Evolutionary conservation across 2,329 filamentous ascomycete species (phyloP).

Genomic region (Fonsecaea pugnacius): DNA sequence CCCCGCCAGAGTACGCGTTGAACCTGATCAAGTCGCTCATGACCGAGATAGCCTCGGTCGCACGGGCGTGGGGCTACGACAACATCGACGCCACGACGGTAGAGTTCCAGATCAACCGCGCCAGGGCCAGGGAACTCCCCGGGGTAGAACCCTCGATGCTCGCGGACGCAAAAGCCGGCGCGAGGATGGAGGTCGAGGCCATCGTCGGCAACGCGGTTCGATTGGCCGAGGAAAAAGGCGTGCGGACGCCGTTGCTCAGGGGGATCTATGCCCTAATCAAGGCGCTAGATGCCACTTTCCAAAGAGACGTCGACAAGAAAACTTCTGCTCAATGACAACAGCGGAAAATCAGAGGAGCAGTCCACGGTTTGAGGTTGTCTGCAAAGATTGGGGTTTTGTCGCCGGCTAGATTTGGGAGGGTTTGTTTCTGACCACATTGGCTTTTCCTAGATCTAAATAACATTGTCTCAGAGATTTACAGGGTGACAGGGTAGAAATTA

Average conservation of each 20-base stretch:
- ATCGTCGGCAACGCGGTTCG: constrained; percentile 55
- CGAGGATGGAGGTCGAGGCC: constrained; percentile 56
- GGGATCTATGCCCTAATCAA: constrained; percentile 53
- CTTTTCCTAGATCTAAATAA: neutral
- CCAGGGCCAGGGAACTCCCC: constrained; percentile 43
- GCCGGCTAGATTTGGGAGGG: neutral
- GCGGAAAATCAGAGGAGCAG: neutral
- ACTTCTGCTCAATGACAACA: neutral
- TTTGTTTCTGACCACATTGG: neutral
- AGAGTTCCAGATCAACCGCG: constrained; percentile 45
- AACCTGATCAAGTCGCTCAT: constrained; percentile 47
- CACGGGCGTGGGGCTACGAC: constrained; percentile 47
- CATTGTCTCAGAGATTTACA: neutral
- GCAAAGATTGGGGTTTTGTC: neutral
- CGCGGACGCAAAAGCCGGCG: constrained; percentile 49
- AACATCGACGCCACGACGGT: constrained; percentile 45
- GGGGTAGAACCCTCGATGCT: constrained; percentile 58
- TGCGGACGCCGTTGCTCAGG: constrained; percentile 50
- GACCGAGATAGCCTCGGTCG: constrained; percentile 51
- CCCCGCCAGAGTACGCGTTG: constrained; percentile 42
- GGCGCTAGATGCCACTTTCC: constrained; percentile 38
- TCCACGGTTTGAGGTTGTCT: neutral
- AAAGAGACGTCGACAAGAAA: constrained; percentile 6
- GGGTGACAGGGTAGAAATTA: neutral
- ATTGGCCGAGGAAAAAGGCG: constrained; percentile 47